Conservation (phyloP, 176 grass and related monocot species). For the Carex cristatella region DNA sequence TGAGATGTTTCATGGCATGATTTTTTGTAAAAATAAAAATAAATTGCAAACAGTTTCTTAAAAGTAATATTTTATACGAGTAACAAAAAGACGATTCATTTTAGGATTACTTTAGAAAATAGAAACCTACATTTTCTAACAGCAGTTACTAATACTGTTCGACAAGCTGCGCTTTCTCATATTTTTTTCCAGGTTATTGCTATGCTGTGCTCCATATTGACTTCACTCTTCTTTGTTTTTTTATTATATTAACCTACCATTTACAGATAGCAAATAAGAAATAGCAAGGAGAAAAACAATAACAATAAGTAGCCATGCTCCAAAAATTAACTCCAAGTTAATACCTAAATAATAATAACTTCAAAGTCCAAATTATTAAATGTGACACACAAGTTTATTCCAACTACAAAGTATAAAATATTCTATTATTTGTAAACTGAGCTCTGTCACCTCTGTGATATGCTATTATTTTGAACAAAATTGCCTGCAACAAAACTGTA, state of each 20-base stretch:
- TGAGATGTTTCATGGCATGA: no score
- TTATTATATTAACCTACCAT: background rate
- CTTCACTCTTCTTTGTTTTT: no score
- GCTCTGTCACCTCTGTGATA: background rate
- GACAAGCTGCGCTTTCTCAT: background rate
- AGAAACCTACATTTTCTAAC: no score
- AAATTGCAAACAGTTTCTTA: no score
- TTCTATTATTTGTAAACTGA: background rate
- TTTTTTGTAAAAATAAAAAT: no score
- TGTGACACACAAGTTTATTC: background rate
- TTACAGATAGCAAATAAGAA: background rate
- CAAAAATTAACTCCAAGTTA: background rate
- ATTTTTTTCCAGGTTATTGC: background rate
- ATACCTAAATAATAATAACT: background rate
- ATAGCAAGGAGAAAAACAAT: background rate
- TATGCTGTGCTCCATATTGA: no score
- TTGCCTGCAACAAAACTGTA: conserved; percentile 16
- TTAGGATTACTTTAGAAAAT: no score
- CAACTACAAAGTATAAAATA: background rate
- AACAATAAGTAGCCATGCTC: background rate
- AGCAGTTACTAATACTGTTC: background rate
- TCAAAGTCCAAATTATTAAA: background rate
- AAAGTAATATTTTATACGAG: no score
- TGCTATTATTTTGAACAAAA: conserved; percentile 19
- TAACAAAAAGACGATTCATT: no score